Base-by-base conservation (phyloP, 495 filamentous ascomycete genomes). In the Thozetella sp. region DNA sequence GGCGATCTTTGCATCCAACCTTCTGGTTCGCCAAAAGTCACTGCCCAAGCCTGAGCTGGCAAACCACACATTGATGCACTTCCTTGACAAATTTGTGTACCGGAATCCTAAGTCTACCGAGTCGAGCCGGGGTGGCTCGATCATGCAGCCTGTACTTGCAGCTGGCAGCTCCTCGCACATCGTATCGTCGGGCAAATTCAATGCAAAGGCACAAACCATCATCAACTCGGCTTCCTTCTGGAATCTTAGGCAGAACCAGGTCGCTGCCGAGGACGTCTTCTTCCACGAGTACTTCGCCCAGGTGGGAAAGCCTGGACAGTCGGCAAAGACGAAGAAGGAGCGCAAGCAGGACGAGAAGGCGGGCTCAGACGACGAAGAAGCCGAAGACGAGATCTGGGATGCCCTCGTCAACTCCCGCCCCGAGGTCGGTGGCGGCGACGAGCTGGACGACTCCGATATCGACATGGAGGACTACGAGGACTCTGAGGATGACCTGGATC, bases 41-140 rank as follows among this genome's bases (percentile, higher is more conserved):
- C 88, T 90, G 57, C 85, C 88, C 59, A 97, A 98, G 74, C 93
- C 95, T 0, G 94, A 99, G 63, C 76, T 97, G 51, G 85, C 88
- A 0, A 83, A 89, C 43, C 93, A 97, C 67, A 97, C 91, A 0
- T 84, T 99, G 58, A 92, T 90, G 57, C 90, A 95, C 71, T 99
- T 99, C 83, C 83, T 99, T 26, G 95, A 99, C 74, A 92, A 93
- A 61, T 98, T 99, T 72, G 92, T 95, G 22, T 99, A 97, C 79
- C 88, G 92, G 45, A 94, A 93, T 61, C 86, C 93, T 51, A 96
- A 93, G 80, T 80, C 90, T 6, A 74, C 80, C 2, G 72, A 85
- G 11, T 73, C 75, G 19, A 77, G 78, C 57, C 87, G 88, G 54
- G 96, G 95, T 23, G 75, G 83, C 27, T 97, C 92, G 2, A 95